Conservation (phyloP, 805 yeast species). For the Metschnikowia drakensbergensis region DNA sequence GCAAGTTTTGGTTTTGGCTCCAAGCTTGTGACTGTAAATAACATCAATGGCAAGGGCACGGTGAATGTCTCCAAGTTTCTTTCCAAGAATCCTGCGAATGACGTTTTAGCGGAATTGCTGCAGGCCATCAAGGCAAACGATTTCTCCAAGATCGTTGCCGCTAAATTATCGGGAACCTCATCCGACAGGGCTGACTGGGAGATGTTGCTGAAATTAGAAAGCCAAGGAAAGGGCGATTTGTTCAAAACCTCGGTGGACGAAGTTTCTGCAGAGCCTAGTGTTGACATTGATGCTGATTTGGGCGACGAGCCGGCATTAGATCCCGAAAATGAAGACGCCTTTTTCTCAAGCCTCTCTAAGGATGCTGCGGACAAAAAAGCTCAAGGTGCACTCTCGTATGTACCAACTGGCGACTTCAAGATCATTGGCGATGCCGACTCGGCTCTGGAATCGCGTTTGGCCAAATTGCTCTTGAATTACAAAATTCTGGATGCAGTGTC, state of each 20-base stretch:
- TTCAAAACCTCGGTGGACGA: slow-evolving; percentile 33
- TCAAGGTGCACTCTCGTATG: slow-evolving; percentile 19
- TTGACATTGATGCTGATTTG: not conserved
- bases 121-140: slow-evolving; percentile 56
- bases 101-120: slow-evolving; percentile 32
- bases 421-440: slow-evolving; percentile 33
- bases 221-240: slow-evolving; percentile 48
- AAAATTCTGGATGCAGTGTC: slow-evolving; percentile 65
- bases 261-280: not conserved
- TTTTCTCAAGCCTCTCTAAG: slow-evolving; percentile 37
- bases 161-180: slow-evolving; percentile 40
- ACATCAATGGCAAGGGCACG: slow-evolving; percentile 38
- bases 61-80: slow-evolving; percentile 43
- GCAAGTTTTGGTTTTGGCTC: slow-evolving; percentile 95
- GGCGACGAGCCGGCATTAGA: not conserved
- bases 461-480: slow-evolving; percentile 51
- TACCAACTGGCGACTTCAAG: slow-evolving; percentile 56
- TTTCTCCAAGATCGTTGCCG: slow-evolving; percentile 51
- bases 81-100: slow-evolving; percentile 34
- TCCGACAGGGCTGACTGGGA: slow-evolving; percentile 63
- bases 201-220: slow-evolving; percentile 49
- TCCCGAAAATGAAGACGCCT: slow-evolving; percentile 25
- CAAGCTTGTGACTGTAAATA: slow-evolving; percentile 59
- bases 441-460: slow-evolving; percentile 42
- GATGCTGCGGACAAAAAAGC: slow-evolving; percentile 12